These are phyloP conservation scores for Halenospora varia DNA, from an alignment of 495 filamentous ascomycete genomes.

Conservation along the genomic window DNA sequence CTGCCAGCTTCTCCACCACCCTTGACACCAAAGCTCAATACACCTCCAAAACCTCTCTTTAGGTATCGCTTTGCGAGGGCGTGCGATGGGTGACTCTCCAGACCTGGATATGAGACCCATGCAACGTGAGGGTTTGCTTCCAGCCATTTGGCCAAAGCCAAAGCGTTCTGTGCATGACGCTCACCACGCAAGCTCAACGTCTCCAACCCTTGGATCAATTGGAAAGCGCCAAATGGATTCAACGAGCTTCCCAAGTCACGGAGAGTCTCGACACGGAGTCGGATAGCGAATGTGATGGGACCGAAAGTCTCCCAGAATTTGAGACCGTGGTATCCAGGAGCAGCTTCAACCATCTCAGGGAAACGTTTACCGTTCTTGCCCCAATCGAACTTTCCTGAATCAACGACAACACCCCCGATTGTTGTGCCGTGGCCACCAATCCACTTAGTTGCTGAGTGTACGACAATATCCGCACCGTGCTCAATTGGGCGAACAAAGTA, in stretches of 20 bases:
- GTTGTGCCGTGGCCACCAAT: slow-evolving; percentile 96
- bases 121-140: slow-evolving; percentile 61
- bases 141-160: slow-evolving; percentile 54
- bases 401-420: slow-evolving; percentile 81
- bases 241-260: slow-evolving; percentile 86
- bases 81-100: slow-evolving; percentile 79
- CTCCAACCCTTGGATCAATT: slow-evolving; percentile 83
- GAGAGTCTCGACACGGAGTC: slow-evolving; percentile 89
- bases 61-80: slow-evolving; percentile 86
- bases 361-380: slow-evolving; percentile 78
- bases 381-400: slow-evolving; percentile 94
- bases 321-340: slow-evolving; percentile 68
- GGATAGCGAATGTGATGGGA: not conserved
- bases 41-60: slow-evolving; percentile 82
- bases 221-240: slow-evolving; percentile 81
- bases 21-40: slow-evolving; percentile 90
- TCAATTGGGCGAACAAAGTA: slow-evolving; percentile 84
- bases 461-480: slow-evolving; percentile 87
- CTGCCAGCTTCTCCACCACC: slow-evolving; percentile 80
- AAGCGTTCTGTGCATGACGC: slow-evolving; percentile 74
- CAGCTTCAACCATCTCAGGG: slow-evolving; percentile 85
- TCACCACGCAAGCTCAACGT: slow-evolving; percentile 83
- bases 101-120: slow-evolving; percentile 93
- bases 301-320: not conserved
- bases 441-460: slow-evolving; percentile 96